phyloP scores from a whole-genome alignment of 2,329 filamentous ascomycete species.

The Aschersonia sp. region DNA sequence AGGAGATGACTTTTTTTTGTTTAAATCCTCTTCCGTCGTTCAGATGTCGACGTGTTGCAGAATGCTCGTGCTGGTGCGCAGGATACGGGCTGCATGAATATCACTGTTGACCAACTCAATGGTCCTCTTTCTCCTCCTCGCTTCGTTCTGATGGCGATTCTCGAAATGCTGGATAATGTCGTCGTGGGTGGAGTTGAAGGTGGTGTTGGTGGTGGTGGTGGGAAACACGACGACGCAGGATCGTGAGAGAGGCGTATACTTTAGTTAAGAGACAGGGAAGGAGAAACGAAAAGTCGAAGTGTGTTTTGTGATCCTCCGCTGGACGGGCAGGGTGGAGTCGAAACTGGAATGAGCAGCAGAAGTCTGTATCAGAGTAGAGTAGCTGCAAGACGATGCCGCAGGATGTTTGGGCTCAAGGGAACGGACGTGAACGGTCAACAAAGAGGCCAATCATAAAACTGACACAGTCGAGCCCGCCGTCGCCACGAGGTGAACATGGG shows the following conservation, averaged over 20 bases:
- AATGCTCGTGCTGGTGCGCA: background rate
- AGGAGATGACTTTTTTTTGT: background rate
- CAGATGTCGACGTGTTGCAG: background rate
- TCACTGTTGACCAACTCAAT: background rate
- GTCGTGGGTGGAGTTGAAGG: background rate
- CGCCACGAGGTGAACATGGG: background rate
- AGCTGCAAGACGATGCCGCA: background rate
- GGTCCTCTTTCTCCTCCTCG: background rate
- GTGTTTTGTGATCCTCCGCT: background rate
- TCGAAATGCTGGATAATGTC: background rate
- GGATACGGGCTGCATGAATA: background rate
- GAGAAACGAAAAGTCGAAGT: background rate
- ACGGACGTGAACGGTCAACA: constrained; percentile 5
- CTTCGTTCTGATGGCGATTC: no score
- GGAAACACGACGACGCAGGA: background rate
- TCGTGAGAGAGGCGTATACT: background rate
- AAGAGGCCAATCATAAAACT: background rate
- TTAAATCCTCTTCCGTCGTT: background rate
- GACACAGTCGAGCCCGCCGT: background rate
- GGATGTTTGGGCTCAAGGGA: background rate
- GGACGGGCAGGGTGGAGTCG: background rate
- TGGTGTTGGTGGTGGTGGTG: background rate
- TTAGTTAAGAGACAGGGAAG: background rate
- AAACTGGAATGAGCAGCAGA: background rate
- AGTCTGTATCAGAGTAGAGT: background rate